phyloP scores from a whole-genome alignment of 441 rosid species.

The Viola pubescens region DNA sequence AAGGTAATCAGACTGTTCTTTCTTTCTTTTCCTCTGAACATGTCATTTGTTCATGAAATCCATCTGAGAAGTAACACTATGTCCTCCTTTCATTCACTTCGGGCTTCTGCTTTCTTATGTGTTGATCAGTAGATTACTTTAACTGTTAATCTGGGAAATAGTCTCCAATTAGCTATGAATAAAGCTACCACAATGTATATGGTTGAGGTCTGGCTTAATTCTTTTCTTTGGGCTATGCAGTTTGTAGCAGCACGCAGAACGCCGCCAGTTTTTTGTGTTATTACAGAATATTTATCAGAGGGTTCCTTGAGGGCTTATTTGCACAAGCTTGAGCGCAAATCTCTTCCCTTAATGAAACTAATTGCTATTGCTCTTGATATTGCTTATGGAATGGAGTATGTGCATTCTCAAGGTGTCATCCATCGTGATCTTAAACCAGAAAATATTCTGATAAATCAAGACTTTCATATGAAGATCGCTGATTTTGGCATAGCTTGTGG shows the following conservation, averaged over 20 bases:
- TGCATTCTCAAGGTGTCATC: conserved; percentile 76
- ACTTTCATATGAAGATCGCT: conserved; percentile 69
- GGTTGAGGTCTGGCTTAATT: conserved; percentile 15
- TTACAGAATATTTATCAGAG: conserved; percentile 82
- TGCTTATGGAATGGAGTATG: conserved; percentile 89
- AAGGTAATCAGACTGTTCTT: conserved; percentile 40
- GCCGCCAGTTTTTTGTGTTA: conserved; percentile 73
- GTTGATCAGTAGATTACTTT: conserved; percentile 6
- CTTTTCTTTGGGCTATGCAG: conserved; percentile 29
- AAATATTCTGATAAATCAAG: conserved; percentile 63
- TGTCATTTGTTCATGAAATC: neutral
- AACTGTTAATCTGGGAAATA: neutral
- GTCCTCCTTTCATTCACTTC: neutral
- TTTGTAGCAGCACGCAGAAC: conserved; percentile 85
- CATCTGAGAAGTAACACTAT: no score
- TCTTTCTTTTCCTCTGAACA: neutral
- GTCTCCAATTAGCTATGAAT: conserved; percentile 5
- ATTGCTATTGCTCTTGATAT: conserved; percentile 62
- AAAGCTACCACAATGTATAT: conserved; percentile 6
- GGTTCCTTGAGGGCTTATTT: conserved; percentile 90
- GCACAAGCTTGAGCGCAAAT: conserved; percentile 77
- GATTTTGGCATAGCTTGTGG: conserved; percentile 98
- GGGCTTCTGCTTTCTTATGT: conserved; percentile 2
- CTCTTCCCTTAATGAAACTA: conserved; percentile 54
- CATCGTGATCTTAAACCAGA: conserved; percentile 98